Conservation (phyloP, 139 green algal genomes). For the Eudorina sp. region DNA sequence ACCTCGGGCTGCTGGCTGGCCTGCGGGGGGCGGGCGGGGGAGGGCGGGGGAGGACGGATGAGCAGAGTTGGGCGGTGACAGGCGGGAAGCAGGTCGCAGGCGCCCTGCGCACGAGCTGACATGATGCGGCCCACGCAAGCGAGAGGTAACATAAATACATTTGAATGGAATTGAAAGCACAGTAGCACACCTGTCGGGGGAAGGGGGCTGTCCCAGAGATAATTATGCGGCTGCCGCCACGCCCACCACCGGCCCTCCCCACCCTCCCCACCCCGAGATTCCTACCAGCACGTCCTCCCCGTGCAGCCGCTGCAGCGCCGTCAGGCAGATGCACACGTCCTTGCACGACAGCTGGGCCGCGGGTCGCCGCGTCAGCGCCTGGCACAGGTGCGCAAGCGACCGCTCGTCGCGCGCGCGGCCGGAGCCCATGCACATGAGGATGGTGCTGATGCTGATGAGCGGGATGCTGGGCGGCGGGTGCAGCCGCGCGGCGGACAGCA, state of each 20-base stretch:
- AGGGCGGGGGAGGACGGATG: no score
- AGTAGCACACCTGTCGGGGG: no score
- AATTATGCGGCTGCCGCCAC: no score
- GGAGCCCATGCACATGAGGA: slow-evolving; percentile 17
- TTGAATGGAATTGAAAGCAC: no score
- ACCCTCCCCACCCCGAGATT: no score
- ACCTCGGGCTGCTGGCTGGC: slow-evolving; percentile 28
- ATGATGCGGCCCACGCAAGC: no score
- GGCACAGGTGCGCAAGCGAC: slow-evolving; percentile 15
- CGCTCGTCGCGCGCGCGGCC: slow-evolving; percentile 11
- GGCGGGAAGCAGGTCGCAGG: no score
- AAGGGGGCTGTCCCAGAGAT: no score
- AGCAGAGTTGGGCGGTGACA: no score
- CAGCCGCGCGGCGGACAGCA: background rate
- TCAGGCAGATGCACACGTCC: slow-evolving; percentile 32
- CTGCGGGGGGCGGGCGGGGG: background rate
- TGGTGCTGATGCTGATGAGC: slow-evolving; percentile 1
- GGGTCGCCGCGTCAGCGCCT: background rate
- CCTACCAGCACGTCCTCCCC: slow-evolving; percentile 28
- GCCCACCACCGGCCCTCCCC: no score
- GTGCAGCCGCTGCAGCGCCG: slow-evolving; percentile 32
- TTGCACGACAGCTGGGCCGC: background rate
- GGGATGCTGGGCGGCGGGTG: background rate
- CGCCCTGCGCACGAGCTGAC: no score
- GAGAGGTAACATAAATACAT: no score